Conservation (phyloP, 495 filamentous ascomycete genomes). For the Trichoderma gamsii region DNA sequence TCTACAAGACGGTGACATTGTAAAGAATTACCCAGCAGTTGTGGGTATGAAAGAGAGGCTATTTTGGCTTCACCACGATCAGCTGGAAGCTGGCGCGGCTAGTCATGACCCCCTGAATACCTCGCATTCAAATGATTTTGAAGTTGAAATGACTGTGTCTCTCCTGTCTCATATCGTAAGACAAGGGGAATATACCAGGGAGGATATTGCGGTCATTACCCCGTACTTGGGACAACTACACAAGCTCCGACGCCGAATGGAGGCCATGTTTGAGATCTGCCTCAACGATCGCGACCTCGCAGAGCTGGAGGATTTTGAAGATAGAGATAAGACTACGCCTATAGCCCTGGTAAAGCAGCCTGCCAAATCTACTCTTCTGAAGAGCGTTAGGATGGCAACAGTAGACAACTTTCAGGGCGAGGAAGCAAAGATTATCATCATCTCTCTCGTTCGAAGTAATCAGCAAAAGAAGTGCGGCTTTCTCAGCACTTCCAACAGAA, state of each 20-base stretch:
- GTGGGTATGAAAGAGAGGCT: slow-evolving; percentile 58
- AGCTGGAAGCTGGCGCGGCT: slow-evolving; percentile 45
- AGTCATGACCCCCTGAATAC: slow-evolving; percentile 39
- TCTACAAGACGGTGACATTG: slow-evolving; percentile 51
- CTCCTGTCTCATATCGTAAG: slow-evolving; percentile 67
- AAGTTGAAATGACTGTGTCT: slow-evolving; percentile 58
- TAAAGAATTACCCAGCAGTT: slow-evolving; percentile 52
- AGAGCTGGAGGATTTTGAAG: slow-evolving; percentile 43
- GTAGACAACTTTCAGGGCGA: slow-evolving; percentile 88
- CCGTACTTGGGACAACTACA: slow-evolving; percentile 71
- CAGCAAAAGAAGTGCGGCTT: slow-evolving; percentile 59
- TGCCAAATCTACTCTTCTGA: slow-evolving; percentile 48
- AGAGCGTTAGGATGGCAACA: slow-evolving; percentile 65
- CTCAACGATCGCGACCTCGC: slow-evolving; percentile 63
- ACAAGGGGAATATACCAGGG: slow-evolving; percentile 56
- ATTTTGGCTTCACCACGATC: slow-evolving; percentile 69
- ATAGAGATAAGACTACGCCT: slow-evolving; percentile 23
- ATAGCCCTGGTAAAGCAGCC: slow-evolving; percentile 14
- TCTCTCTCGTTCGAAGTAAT: slow-evolving; percentile 79
- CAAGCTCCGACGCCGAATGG: slow-evolving; percentile 48
- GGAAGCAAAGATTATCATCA: slow-evolving; percentile 72
- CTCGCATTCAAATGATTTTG: slow-evolving; percentile 62
- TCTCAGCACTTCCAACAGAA: slow-evolving; percentile 65
- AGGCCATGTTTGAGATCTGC: slow-evolving; percentile 51
- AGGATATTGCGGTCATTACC: slow-evolving; percentile 74